Percentiles rank a stretch among this genome's conserved stretches.
Evolutionary conservation across 257 asterid genomes (phyloP).

Genomic region (Solanum tarapatanum): DNA sequence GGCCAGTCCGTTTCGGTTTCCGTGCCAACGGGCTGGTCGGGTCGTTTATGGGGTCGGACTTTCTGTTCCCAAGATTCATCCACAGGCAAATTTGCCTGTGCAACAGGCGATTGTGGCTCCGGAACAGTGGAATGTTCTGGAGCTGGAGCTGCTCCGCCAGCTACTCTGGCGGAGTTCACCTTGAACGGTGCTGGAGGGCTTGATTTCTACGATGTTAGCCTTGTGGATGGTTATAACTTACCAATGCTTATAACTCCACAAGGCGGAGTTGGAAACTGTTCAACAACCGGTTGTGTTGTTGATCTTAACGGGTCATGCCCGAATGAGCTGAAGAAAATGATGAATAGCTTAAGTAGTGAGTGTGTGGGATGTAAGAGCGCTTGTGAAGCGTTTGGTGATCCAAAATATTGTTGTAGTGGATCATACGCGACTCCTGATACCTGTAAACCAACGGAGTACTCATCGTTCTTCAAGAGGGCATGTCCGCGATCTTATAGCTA

Average conservation of each 20-base stretch:
- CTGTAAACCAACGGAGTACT: conserved; percentile 17
- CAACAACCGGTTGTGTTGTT: conserved; percentile 44
- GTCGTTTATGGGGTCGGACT: conserved; percentile 62
- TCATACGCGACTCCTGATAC: conserved; percentile 22
- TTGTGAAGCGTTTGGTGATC: conserved; percentile 18
- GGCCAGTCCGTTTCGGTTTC: conserved; percentile 29
- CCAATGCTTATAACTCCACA: conserved; percentile 59
- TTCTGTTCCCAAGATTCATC: conserved; percentile 32
- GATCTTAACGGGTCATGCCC: conserved; percentile 56
- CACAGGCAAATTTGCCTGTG: conserved; percentile 40
- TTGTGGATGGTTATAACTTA: conserved; percentile 65
- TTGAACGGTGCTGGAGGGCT: conserved; percentile 55
- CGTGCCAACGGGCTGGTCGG: conserved; percentile 49
- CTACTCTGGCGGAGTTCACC: conserved; percentile 67
- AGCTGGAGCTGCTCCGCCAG: conserved; percentile 56
- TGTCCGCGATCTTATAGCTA: conserved; percentile 38
- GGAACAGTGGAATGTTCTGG: conserved; percentile 46
- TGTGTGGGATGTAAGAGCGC: conserved; percentile 65
- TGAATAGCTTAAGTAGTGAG: not conserved
- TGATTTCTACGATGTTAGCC: conserved; percentile 76
- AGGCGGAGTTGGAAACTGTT: conserved; percentile 45
- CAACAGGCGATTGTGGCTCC: conserved; percentile 58
- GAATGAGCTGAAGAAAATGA: conserved; percentile 31
- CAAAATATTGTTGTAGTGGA: conserved; percentile 27
- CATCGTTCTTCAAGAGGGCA: conserved; percentile 18